phyloP scores from a whole-genome alignment of 768 basidiomycete genomes.

The Agaricus bisporus region DNA sequence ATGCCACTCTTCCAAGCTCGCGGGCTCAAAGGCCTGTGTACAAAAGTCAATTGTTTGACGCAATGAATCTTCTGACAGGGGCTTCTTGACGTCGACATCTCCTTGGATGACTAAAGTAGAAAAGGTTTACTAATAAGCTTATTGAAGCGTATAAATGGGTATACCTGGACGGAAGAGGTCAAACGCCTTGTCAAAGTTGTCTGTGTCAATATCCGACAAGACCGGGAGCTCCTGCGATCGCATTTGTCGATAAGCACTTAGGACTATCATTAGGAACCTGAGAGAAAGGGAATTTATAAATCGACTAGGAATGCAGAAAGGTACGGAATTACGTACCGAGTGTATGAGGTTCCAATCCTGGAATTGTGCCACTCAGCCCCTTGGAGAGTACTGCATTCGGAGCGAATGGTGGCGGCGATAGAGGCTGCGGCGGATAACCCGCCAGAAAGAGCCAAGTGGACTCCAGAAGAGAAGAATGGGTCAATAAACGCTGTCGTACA shows the following conservation, averaged over 20 bases:
- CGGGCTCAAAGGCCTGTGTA: conserved; percentile 13
- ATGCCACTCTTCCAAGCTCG: conserved; percentile 11
- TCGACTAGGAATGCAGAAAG: neutral
- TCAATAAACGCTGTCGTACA: conserved; percentile 19
- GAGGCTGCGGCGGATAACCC: conserved; percentile 29
- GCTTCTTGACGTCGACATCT: conserved; percentile 15
- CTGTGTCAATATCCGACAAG: conserved; percentile 36
- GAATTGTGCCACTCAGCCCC: conserved; percentile 26
- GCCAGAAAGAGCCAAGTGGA: conserved; percentile 27
- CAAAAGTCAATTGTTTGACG: conserved; percentile 17
- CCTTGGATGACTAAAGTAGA: conserved; percentile 22
- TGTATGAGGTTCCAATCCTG: conserved; percentile 28
- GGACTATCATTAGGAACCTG: conserved; percentile 40
- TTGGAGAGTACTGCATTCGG: conserved; percentile 22
- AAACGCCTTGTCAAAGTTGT: conserved; percentile 44
- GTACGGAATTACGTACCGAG: conserved; percentile 18
- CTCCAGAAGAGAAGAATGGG: conserved; percentile 25
- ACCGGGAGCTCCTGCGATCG: conserved; percentile 31
- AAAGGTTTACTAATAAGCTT: neutral
- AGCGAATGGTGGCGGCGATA: conserved; percentile 26
- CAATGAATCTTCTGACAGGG: conserved; percentile 14
- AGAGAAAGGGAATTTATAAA: neutral
- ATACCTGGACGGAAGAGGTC: conserved; percentile 32
- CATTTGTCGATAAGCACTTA: conserved; percentile 44
- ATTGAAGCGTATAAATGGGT: neutral